Evolutionary conservation across 192 early-diverging fungal genomes (phyloP), one percentile per base, ranked within the genome.

Genomic region (Podila minutissima): DNA sequence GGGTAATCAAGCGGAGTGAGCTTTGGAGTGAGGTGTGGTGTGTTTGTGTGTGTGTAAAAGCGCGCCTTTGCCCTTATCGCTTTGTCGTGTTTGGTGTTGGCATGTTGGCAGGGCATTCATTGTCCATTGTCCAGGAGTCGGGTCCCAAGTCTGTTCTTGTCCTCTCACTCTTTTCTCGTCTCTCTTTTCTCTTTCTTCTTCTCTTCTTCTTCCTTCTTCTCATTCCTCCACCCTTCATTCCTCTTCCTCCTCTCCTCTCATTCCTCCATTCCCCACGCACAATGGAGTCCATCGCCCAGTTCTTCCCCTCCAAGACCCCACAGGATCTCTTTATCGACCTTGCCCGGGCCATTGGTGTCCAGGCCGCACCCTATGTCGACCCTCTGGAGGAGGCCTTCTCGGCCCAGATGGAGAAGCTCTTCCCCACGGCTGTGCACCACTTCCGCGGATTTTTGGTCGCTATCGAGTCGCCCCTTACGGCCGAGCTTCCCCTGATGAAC

Each of bases 401-500:
- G 5, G 53, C 60, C 58, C 71, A 73, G 64, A n/a, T 73, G 41
- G 77, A 81, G 57, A 72, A 67, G 61, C 57, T 59, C 67, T 37
- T 72, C 28, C 84, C 84, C 26, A 62, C 72, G 11, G 24, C 66
- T 4, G 68, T 64, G 31, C 67, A 82, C 48, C 61, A 83, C 38
- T 38, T 72, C 20, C 64, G 62, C 12, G 61, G 66, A 7, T 83
- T 82, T 67, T 60, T 86, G 22, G 57, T 33, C 26, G 62, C 69
- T 10, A 74, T 70, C 51, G 69, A 81, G 50, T 84, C 83, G 0
- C 85, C 85, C 13, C 61, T 86, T 24, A 57, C 66, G 2, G 32
- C 29, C 10, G 49, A 83, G n/a, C 81, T 91, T 62, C 90, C 90
- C 11, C 71, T 91, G 49, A 91, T 91, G 90, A 88, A 91, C 77